These are phyloP conservation scores for Chlorella sorokiniana DNA, from an alignment of 139 green algal species.

Conservation along the genomic window DNA sequence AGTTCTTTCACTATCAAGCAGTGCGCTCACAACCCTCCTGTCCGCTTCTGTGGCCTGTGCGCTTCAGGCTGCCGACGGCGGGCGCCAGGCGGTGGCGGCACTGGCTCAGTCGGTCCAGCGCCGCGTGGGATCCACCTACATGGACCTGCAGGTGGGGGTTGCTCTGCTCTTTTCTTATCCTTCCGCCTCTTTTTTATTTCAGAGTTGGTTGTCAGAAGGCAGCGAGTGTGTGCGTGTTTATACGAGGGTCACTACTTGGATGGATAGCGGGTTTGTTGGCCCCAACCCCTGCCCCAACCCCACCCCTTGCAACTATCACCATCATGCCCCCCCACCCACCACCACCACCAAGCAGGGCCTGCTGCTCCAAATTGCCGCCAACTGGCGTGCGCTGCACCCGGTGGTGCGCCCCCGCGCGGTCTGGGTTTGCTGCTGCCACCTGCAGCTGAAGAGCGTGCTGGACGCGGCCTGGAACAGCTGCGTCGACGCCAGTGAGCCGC, in stretches of 20 bases:
- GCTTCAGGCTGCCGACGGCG: background rate
- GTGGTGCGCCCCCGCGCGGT: constrained; percentile 41
- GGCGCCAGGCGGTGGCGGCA: background rate
- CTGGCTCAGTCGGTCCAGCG: background rate
- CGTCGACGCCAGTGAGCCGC: constrained; percentile 35
- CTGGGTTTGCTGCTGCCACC: constrained; percentile 48
- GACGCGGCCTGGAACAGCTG: constrained; percentile 41
- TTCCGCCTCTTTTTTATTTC: background rate
- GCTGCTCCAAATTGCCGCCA: constrained; percentile 47
- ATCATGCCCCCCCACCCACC: too few species aligned
- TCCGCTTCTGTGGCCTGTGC: background rate
- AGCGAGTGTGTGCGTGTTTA: too few species aligned
- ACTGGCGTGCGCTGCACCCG: constrained; percentile 50
- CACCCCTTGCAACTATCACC: background rate
- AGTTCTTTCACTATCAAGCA: too few species aligned
- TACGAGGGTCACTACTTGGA: background rate
- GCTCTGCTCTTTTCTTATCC: background rate
- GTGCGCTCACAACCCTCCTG: background rate
- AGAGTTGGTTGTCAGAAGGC: background rate
- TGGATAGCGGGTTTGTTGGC: too few species aligned
- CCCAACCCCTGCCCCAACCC: background rate
- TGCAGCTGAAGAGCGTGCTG: constrained; percentile 30
- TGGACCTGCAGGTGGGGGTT: constrained; percentile 1
- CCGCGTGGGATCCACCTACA: constrained; percentile 1
- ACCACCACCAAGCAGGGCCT: constrained; percentile 21